Base-by-base conservation (phyloP, 1,139 yeast species). In the Debaryomyces robertsiae region DNA sequence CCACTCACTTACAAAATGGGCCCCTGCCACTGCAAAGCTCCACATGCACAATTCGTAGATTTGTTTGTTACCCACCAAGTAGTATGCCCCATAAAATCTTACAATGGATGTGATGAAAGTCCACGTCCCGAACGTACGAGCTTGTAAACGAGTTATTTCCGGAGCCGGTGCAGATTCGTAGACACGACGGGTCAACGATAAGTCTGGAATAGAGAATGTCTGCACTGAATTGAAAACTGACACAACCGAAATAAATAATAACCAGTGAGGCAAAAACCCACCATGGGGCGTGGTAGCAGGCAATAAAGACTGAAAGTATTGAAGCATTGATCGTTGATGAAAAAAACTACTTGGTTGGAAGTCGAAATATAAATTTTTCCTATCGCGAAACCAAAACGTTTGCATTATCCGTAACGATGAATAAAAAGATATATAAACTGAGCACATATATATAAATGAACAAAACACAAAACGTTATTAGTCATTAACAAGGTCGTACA, bases 91-190 rank as follows among this genome's bases (percentile, higher is more conserved):
- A 59, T 87, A 90, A 50, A 84, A 75, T 59, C 98, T 80, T 38
- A 93, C 82, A 32, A 93, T 73, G 2, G 96, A 80, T 1, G 97
- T 84, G 50, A 91, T 76, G 39, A 91, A 71, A 0, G 98, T 93
- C 98, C 98, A 93, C 1, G 98, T 93, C 23, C 98, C 98, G 63
- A 93, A 93, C 0, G 98, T 93, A 55, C 98, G 78, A 7, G 97
- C 96, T 52, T 95, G 82, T 52, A 93, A 73, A 5, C 76, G 70
- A 0, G 96, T 88, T 14, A 91, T 73, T 43, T 72, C 68, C 10
- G 46, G 77, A 2, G 64, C 50, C 11, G 94, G 89, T 41, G 82
- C 73, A 41, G 69, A 73, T 34, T 79, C 84, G 59, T 93, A 93
- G 6, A 93, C 97, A 52, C 82, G 75, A 53, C 84, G 81, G 6